Evolutionary conservation across 148 eudicot genomes (phyloP), one percentile per base, ranked within the genome.

Genomic region (Pouteria glomerata): DNA sequence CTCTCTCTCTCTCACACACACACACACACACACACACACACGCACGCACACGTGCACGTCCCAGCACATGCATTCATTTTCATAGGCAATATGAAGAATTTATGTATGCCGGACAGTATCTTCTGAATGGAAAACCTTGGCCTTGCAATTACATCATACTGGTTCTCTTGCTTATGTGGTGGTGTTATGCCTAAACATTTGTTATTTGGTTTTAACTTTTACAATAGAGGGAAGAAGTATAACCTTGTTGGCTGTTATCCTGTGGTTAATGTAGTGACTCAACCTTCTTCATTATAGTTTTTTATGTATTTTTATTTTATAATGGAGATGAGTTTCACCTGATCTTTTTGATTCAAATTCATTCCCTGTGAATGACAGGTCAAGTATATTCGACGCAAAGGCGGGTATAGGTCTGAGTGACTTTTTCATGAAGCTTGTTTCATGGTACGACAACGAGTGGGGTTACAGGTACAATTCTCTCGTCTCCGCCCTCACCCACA

Each of bases 381-480:
- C 99, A 79, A 96, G 99, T 78, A 88, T 96, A 74, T 96, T 96
- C 66, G 99, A 96, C 31, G 92, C 99, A 23, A 92, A 95, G 53
- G 97, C 97, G 31, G 97, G 97, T 0, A 92, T 95, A 16, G 97
- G 94, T 24, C 81, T 92, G 72, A 90, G 92, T 73, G 65, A 85
- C 52, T 82, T 91, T 0, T 88, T 95, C 77, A 84, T 95, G 86
- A 95, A 95, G 86, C 78, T 95, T 29, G 94, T 95, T 31, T 80
- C 92, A 0, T 95, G 99, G 99, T 95, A 95, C 29, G 97, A 95
- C 78, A 95, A 95, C 6, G 99, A 95, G 74, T 95, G 97, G 97
- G 98, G 99, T 68, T 95, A 95, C 96, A 95, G 97, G 99, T 95
- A 92, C 41, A 24, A 10, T 47, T 52, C 34, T 61, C 56, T 74